Evolutionary conservation across 1,139 yeast genomes (phyloP).

Genomic region (Protomyces arabidopsidicola): DNA sequence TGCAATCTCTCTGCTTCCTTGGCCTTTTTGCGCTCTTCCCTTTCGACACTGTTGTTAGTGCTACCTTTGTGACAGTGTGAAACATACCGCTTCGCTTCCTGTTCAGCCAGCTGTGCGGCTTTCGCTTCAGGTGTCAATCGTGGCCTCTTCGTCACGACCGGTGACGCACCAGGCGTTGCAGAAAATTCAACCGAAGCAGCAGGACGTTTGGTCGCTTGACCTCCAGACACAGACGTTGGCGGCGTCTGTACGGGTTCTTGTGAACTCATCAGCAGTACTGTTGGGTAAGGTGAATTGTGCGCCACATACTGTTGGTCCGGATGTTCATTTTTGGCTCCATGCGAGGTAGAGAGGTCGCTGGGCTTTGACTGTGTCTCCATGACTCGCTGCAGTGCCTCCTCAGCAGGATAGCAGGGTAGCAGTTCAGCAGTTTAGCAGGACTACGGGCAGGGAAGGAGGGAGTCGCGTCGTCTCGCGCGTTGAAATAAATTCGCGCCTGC

Average conservation of each 20-base stretch:
- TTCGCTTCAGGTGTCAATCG: slow-evolving; percentile 1
- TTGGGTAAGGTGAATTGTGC: no score
- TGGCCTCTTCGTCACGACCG: background rate
- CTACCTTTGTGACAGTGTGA: slow-evolving; percentile 37
- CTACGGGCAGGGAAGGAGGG: no score
- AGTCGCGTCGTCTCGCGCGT: background rate
- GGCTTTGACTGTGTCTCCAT: no score
- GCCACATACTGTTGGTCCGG: no score
- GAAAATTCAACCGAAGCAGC: background rate
- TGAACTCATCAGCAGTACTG: no score
- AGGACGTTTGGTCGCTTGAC: background rate
- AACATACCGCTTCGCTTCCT: slow-evolving; percentile 3
- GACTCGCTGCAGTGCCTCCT: no score
- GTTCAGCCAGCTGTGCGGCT: background rate
- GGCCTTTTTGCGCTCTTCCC: background rate
- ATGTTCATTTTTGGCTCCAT: no score
- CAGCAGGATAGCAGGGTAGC: no score
- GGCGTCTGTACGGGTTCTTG: no score
- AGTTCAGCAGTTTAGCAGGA: no score
- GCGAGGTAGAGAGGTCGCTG: no score
- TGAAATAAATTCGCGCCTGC: background rate
- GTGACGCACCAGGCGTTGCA: background rate
- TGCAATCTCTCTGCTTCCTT: slow-evolving; percentile 35
- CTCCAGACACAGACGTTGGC: background rate
- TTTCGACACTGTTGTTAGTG: background rate